These are phyloP conservation scores for Candida dendrica DNA, from an alignment of 805 yeast species.

Conservation along the genomic window DNA sequence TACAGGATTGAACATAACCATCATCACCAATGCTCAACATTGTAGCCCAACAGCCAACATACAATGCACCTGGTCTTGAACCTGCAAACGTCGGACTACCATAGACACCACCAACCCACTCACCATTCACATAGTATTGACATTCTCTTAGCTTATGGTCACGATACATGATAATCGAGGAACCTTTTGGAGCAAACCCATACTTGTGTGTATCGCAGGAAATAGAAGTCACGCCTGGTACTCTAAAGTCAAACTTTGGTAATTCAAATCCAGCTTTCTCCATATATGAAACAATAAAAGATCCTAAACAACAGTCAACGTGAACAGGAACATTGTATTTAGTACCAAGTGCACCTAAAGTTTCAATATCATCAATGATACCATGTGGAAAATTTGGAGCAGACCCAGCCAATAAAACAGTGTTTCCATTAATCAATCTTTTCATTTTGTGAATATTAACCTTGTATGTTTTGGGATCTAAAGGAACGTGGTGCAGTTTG, in stretches of 20 bases:
- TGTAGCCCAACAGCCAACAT: slow-evolving; percentile 99
- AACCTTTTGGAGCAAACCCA: slow-evolving; percentile 97
- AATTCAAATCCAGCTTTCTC: slow-evolving; percentile 49
- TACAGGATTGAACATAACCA: slow-evolving; percentile 70
- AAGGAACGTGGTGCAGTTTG: slow-evolving; percentile 70
- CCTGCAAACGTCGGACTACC: slow-evolving; percentile 98
- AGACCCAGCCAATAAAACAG: slow-evolving; percentile 82
- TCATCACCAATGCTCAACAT: slow-evolving; percentile 71
- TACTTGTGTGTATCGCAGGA: slow-evolving; percentile 99
- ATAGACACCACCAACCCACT: slow-evolving; percentile 93
- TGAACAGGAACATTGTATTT: slow-evolving; percentile 75
- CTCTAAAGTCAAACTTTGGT: slow-evolving; percentile 69
- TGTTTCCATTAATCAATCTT: slow-evolving; percentile 64
- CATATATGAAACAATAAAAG: slow-evolving; percentile 79
- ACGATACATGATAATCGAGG: slow-evolving; percentile 88
- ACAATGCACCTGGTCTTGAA: slow-evolving; percentile 91
- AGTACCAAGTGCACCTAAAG: slow-evolving; percentile 51
- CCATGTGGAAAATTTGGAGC: slow-evolving; percentile 99
- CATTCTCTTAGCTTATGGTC: slow-evolving; percentile 54
- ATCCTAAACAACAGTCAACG: slow-evolving; percentile 94
- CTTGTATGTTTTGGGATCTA: slow-evolving; percentile 59
- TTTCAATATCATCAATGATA: slow-evolving; percentile 81
- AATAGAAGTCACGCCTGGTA: slow-evolving; percentile 92
- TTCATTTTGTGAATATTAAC: slow-evolving; percentile 61
- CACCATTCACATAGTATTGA: slow-evolving; percentile 78